A percentile compares a stretch with the other conserved stretches of the same genome.
phyloP scores from a whole-genome alignment of 1,139 yeast genomes.

The Taiozyma sp. region DNA sequence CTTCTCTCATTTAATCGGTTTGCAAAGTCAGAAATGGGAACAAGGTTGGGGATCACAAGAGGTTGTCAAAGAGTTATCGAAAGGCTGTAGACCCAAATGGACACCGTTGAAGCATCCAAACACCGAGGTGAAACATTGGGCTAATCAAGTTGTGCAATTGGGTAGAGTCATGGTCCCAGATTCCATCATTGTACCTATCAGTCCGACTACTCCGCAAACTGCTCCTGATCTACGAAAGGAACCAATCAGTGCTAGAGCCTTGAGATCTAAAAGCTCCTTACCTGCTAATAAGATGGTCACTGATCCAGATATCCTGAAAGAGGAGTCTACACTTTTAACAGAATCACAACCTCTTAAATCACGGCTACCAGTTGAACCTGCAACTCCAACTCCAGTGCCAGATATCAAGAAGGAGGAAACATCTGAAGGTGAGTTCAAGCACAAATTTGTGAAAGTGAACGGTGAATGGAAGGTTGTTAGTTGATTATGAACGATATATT shows the following conservation, averaged over 20 bases:
- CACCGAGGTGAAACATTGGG: conserved; percentile 50
- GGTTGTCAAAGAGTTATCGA: conserved; percentile 60
- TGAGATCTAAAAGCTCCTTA: conserved; percentile 14
- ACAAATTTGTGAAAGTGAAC: conserved; percentile 2
- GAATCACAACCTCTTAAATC: neutral
- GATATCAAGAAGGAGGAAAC: conserved; percentile 6
- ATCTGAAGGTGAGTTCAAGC: conserved; percentile 27
- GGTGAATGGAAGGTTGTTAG: conserved; percentile 1
- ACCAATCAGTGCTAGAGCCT: conserved; percentile 7
- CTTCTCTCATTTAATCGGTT: conserved; percentile 71
- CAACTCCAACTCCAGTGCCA: neutral
- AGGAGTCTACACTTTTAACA: neutral
- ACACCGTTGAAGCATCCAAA: conserved; percentile 47
- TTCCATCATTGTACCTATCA: conserved; percentile 11
- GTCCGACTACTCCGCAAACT: neutral
- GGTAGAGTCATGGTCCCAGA: conserved; percentile 70
- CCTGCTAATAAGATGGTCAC: conserved; percentile 10
- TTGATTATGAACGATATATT: neutral
- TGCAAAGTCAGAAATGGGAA: conserved; percentile 56
- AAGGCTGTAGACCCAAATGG: conserved; percentile 73
- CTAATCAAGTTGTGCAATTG: conserved; percentile 60
- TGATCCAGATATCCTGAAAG: neutral
- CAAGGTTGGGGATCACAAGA: conserved; percentile 58
- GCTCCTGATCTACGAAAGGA: neutral
- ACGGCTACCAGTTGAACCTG: neutral